Base-by-base conservation (phyloP, 768 basidiomycete species). In the Royoungia palumana region DNA sequence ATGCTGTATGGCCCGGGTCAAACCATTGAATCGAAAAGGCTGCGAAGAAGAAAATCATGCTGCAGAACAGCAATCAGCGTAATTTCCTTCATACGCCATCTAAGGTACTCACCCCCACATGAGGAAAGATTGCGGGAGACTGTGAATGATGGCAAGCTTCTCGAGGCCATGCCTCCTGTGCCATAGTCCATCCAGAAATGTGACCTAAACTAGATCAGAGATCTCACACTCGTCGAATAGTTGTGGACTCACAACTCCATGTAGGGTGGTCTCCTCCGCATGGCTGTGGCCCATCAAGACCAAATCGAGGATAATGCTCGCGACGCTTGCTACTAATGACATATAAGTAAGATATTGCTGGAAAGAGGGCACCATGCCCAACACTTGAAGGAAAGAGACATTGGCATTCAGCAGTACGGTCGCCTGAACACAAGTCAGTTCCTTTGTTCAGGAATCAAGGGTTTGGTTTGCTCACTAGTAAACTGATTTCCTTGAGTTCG, bases 341-440 rank as follows among this genome's bases (percentile, higher is more conserved):
- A 71, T 48, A 48, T 78, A 80, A 43, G 68, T 70, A 14, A 74
- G 61, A 22, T 74, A 69, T 37, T 77, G 72, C 1, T 66, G 65
- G 1, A 61, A 48, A 4, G 57, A 61, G 19, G 40, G 50, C 5
- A 55, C 59, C 17, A 28, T 53, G 12, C 75, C 70, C 17, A 70
- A 68, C 22, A 71, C 67, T 35, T 84, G 75, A 16, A 86, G 65
- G 53, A 84, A 82, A 0, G 72, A 76, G 0, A 85, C 78, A 41
- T 83, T 82, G 12, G 77, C 79, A 30, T 76, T 78, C 19, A 85
- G 58, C 14, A 85, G 65, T 2, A 84, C 80, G 1, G 79, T 80
- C 2, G 74, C 75, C 81, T 83, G 39, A 5, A 45, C 12, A 2
- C n/a, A 2, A 5, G 19, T 25, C 4, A 12, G 24, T 47, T 10